Evolutionary conservation across 768 basidiomycete species (phyloP), one percentile per base, ranked within the genome.

Genomic region (Amanita exitialis): DNA sequence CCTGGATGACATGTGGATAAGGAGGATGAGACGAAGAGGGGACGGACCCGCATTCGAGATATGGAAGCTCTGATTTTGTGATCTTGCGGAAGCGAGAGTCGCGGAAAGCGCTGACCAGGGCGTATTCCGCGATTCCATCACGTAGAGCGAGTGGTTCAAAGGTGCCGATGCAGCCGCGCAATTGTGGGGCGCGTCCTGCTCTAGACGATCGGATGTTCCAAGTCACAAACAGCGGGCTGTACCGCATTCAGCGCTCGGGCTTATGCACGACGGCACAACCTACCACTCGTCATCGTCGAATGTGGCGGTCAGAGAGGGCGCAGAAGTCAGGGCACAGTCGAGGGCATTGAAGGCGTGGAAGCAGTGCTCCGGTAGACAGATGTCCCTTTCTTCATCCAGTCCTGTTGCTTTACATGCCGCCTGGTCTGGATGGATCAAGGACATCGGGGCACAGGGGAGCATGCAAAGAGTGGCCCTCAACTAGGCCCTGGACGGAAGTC

Each of bases 131-230:
- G 53, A 99, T 65, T 13, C 91, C 92, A 25, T 86, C 76, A 51
- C 71, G 77, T 25, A 98, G 71, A 9, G 81, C 67, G 64, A 83
- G 74, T 9, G 89, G 75, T 30, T 84, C 80, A 60, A 99, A 99
- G 66, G 79, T 92, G 60, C 95, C 95, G 58, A 99, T 97, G 69
- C 95, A 99, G 43, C 95, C 95, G 47, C 95, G 72, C 54, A 99
- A 72, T 53, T 78, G 74, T 41, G 80, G 73, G 18, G 77, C 63
- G 52, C 79, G 76, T 28, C 80, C 81, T 16, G 79, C 69, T 51
- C 78, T 80, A 52, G 73, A 74, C 28, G 78, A 73, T 53, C 76
- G 77, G 41, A 79, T 84, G 66, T 91, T 93, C 94, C 94, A 99
- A 5, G 95, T 98, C 28, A 98, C 91, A 66, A 99, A 99, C 50